Evolutionary conservation across 192 early-diverging fungal genomes (phyloP), one percentile per base, ranked within the genome.

Genomic region (Glomus cerebriforme): DNA sequence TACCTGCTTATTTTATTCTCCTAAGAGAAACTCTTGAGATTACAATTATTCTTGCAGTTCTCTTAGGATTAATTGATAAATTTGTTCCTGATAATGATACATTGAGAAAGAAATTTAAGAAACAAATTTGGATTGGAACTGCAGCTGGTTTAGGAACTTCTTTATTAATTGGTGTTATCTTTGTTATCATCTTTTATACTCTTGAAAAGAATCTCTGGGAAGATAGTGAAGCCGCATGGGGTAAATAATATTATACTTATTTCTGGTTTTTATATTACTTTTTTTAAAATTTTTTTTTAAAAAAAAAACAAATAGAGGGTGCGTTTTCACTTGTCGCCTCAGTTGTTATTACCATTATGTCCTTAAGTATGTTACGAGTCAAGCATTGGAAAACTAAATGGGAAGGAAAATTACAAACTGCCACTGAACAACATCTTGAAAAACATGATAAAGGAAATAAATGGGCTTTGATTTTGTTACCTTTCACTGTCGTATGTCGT

Each of bases 1-100:
- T 90, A 0, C 88, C 92, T 31, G 88, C 91, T 45, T 94, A 94
- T 83, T 93, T 94, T 75, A 92, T 95, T 26, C 54, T 94, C 34
- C 89, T 95, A 81, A 85, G 94, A 77, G 94, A 97, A 86, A 92
- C 94, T 34, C 87, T 93, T 24, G 96, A 98, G 86, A 92, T 92
- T 8, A 91, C 91, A 31, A 90, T 98, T 74, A 92, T 98, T 79
- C 85, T 98, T 73, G 92, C 92, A 22, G 94, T 98, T 34, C 82
- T 96, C 22, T 86, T 96, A 37, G 82, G 93, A 29, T 96, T 95
- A 83, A 81, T 93, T 80, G 71, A 82, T 27, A 89, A 93, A 78
- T 85, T 92, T 79, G 88, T 95, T 77, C 80, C 83, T 8, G 73
- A 83, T 0, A 24, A 72, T n/a, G 84, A 90, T 67, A 68, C 49